Evolutionary conservation across 495 filamentous ascomycete species (phyloP), one percentile per base, ranked within the genome.

Genomic region (Aspergillus asperescens): DNA sequence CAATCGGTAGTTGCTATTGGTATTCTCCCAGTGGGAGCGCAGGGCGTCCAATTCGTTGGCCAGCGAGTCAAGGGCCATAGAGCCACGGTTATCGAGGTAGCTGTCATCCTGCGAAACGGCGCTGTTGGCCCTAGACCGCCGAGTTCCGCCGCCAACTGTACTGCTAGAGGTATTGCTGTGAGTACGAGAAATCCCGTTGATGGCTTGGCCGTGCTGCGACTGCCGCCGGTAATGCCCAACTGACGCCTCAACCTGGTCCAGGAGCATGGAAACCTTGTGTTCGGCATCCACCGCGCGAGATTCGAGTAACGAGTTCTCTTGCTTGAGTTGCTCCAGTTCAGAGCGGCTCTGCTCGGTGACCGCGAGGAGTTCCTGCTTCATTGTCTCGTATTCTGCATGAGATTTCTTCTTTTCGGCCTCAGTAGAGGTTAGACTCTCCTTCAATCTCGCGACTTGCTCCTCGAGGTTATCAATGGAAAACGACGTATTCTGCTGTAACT

Each of bases 211-310:
- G 44, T 77, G 75, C 41, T 84, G 79, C 5, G 82, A 86, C 62
- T 87, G 90, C 41, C 93, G 85, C 39, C 93, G 87, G 68, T 95
- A 96, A 61, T 92, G 93, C 66, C 92, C 91, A 13, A 99, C 93
- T 2, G 89, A 94, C 12, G 81, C 81, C 62, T 91, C 91, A 25
- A 99, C 89, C 61, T 96, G 92, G 64, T 97, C 90, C 22, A 99
- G 81, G 18, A 97, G 81, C 63, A 95, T 81, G 34, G 86, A 87
- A 40, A 97, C 94, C 60, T 92, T 94, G 38, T 89, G 81, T 71
- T 99, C 93, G 10, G 93, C 93, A 62, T 96, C 91, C 25, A 83
- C 73, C 8, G 91, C 92, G 31, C 92, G 84, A 22, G 75, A 77
- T 61, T 96, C 93, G 1, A 97, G 79, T 47, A 83, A 66, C 0